A percentile compares a stretch with the other conserved stretches of the same genome.
phyloP scores from a whole-genome alignment of 2,329 filamentous ascomycete species.

The Penicillium sp. region DNA sequence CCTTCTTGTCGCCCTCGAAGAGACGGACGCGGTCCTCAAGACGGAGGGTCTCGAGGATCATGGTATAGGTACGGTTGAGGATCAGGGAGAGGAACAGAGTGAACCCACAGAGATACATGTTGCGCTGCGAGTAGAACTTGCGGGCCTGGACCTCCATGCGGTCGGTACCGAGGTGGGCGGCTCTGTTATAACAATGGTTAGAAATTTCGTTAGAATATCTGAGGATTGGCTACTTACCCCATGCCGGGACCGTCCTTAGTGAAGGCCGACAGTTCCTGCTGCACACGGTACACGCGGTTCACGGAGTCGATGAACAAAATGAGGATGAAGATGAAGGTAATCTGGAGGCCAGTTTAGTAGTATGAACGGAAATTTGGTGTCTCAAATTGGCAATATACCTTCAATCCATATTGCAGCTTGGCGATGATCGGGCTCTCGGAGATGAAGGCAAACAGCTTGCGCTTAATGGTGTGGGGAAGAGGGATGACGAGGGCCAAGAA shows the following conservation, averaged over 20 bases:
- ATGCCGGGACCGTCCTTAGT: conserved; percentile 57
- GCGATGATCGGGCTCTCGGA: conserved; percentile 82
- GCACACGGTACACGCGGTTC: conserved; percentile 92
- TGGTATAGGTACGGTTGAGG: conserved; percentile 94
- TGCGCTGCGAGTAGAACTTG: conserved; percentile 99
- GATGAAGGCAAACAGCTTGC: conserved; percentile 92
- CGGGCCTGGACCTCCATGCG: conserved; percentile 97
- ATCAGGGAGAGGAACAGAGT: conserved; percentile 98
- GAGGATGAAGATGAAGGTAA: conserved; percentile 97
- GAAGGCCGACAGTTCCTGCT: conserved; percentile 76
- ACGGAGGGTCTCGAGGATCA: conserved; percentile 88
- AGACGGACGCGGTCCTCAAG: conserved; percentile 89
- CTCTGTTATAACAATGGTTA: conserved; percentile 44
- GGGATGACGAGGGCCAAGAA: conserved; percentile 62
- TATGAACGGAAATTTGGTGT: no score
- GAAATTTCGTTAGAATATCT: conserved; percentile 2
- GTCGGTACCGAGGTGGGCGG: conserved; percentile 79
- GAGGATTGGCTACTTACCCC: conserved; percentile 45
- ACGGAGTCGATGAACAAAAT: conserved; percentile 98
- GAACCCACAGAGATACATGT: conserved; percentile 99
- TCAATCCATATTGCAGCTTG: conserved; percentile 95
- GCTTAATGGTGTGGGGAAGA: conserved; percentile 80
- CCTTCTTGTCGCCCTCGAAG: conserved; percentile 65
- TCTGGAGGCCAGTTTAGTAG: conserved; percentile 47
- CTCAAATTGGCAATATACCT: conserved; percentile 51